Evolutionary conservation across 495 filamentous ascomycete genomes (phyloP).

Genomic region (Oleoguttula mirabilis): DNA sequence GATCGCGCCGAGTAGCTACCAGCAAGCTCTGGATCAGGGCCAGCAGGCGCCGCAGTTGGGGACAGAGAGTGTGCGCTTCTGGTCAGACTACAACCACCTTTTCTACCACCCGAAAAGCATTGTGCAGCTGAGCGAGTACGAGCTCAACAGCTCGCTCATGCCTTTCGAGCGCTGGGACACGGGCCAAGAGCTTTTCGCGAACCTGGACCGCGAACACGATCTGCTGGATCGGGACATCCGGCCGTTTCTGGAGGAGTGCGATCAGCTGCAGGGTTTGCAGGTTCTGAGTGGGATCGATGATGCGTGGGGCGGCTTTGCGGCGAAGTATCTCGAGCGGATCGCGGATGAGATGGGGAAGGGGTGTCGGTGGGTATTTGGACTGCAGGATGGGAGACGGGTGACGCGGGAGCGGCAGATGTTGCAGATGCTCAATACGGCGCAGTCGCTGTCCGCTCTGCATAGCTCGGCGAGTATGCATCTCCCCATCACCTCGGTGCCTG

Average conservation of each 20-base stretch:
- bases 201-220: slow-evolving; percentile 74
- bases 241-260: slow-evolving; percentile 81
- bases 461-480: slow-evolving; percentile 65
- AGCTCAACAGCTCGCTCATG: slow-evolving; percentile 59
- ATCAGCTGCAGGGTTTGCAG: slow-evolving; percentile 81
- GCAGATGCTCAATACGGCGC: slow-evolving; percentile 48
- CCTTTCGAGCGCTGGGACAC: slow-evolving; percentile 72
- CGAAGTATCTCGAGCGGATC: slow-evolving; percentile 65
- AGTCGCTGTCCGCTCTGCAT: slow-evolving; percentile 52
- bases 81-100: slow-evolving; percentile 86
- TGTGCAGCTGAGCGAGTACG: slow-evolving; percentile 78
- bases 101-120: slow-evolving; percentile 88
- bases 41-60: slow-evolving; percentile 49
- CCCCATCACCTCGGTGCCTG: slow-evolving; percentile 55
- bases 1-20: slow-evolving; percentile 62
- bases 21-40: slow-evolving; percentile 61
- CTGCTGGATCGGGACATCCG: slow-evolving; percentile 79
- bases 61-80: slow-evolving; percentile 67
- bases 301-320: slow-evolving; percentile 85
- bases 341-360: slow-evolving; percentile 86
- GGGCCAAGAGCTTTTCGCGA: slow-evolving; percentile 72
- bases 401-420: slow-evolving; percentile 22
- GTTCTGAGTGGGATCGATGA: slow-evolving; percentile 68
- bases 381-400: slow-evolving; percentile 36
- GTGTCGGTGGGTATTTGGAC: slow-evolving; percentile 72